These are phyloP conservation scores for Hanseniaspora hatyaiensis DNA, from an alignment of 805 yeast genomes.

Conservation along the genomic window DNA sequence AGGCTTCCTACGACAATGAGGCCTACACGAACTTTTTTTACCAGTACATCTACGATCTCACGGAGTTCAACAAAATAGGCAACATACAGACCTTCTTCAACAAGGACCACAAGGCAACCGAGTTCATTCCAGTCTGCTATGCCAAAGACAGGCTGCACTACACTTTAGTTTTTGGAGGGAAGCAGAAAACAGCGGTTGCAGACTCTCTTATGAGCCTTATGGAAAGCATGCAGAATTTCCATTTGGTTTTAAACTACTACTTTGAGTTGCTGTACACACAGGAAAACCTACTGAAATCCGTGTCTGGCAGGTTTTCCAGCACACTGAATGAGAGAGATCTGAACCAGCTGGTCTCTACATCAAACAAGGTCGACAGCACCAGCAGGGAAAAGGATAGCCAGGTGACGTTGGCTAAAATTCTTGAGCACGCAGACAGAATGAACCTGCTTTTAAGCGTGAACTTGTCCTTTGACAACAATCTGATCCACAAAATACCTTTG, in stretches of 20 bases:
- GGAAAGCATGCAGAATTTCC: neutral
- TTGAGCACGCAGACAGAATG: constrained; percentile 15
- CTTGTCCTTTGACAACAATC: neutral
- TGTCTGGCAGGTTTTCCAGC: constrained; percentile 6
- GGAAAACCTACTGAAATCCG: constrained; percentile 10
- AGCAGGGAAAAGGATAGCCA: constrained; percentile 10
- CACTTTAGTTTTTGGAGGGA: constrained; percentile 6
- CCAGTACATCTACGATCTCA: constrained; percentile 9
- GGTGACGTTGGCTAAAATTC: constrained; percentile 5
- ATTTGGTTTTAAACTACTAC: constrained; percentile 6
- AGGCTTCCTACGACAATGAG: neutral
- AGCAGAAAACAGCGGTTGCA: too few species aligned
- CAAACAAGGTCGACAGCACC: neutral
- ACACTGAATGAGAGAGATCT: constrained; percentile 12
- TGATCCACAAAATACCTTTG: constrained; percentile 1
- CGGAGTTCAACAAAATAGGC: neutral
- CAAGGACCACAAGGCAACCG: neutral
- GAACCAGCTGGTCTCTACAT: constrained; percentile 5
- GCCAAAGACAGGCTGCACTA: constrained; percentile 1
- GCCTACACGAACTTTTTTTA: constrained; percentile 1
- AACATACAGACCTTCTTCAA: neutral
- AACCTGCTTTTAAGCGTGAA: constrained; percentile 1
- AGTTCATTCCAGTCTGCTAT: neutral
- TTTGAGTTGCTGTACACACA: constrained; percentile 14
- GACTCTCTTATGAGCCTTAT: too few species aligned